These are phyloP conservation scores for Metschnikowia noctiluminum DNA, from an alignment of 805 yeast genomes.

Conservation along the genomic window DNA sequence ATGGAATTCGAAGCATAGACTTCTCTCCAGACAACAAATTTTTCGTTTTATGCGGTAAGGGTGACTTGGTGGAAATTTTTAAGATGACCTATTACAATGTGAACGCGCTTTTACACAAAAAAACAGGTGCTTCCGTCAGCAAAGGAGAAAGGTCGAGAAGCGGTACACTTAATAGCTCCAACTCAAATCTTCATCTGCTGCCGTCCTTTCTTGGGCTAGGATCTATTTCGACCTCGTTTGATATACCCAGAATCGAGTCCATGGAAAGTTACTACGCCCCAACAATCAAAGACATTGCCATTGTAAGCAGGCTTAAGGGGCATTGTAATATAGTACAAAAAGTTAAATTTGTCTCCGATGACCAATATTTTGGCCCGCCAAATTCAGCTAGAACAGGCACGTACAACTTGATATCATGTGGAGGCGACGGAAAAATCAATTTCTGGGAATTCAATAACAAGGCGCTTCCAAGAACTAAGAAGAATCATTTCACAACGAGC, in stretches of 20 bases:
- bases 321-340: conserved; percentile 36
- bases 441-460: conserved; percentile 45
- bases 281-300: conserved; percentile 33
- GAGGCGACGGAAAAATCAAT: conserved; percentile 38
- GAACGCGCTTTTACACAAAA: conserved; percentile 26
- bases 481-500: conserved; percentile 13
- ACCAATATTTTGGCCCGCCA: conserved; percentile 10
- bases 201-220: conserved; percentile 22
- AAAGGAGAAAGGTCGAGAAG: conserved; percentile 33
- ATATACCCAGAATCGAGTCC: conserved; percentile 17
- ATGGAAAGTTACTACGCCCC: conserved; percentile 27
- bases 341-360: conserved; percentile 26
- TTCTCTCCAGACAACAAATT: conserved; percentile 49
- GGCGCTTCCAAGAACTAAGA: conserved; percentile 37
- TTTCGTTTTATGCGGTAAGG: conserved; percentile 49
- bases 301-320: conserved; percentile 37
- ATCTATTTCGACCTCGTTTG: conserved; percentile 22
- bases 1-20: conserved; percentile 52
- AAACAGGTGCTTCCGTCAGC: not conserved
- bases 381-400: conserved; percentile 5
- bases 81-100: conserved; percentile 41
- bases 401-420: conserved; percentile 37
- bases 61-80: conserved; percentile 45
- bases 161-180: conserved; percentile 34
- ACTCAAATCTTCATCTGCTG: conserved; percentile 14